Evolutionary conservation across 108 stramenopile genomes (phyloP).

Genomic region (Aurantiochytrium sp.): DNA sequence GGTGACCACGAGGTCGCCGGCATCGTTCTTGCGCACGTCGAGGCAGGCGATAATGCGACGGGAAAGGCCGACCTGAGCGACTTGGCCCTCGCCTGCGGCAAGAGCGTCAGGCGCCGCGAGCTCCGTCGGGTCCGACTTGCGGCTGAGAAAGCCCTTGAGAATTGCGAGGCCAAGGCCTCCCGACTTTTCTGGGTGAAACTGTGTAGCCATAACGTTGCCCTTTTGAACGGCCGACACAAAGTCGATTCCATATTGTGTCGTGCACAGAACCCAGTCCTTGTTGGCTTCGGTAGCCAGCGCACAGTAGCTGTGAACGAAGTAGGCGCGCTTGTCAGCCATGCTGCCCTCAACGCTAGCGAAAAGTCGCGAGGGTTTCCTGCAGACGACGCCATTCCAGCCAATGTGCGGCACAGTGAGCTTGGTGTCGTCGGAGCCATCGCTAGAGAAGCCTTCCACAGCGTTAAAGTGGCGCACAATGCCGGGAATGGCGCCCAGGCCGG

Average conservation of each 20-base stretch:
- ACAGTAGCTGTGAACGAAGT: conserved; percentile 94
- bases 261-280: conserved; percentile 72
- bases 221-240: conserved; percentile 79
- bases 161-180: conserved; percentile 73
- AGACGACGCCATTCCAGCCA: conserved; percentile 90
- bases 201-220: conserved; percentile 82
- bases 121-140: conserved; percentile 1
- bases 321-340: conserved; percentile 35
- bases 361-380: conserved; percentile 64
- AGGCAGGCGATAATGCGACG: conserved; percentile 74
- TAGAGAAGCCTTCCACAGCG: not conserved
- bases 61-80: not conserved
- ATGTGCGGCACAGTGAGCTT: conserved; percentile 80
- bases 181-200: conserved; percentile 98
- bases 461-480: conserved; percentile 75
- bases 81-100: not conserved
- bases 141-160: conserved; percentile 73
- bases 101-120: not conserved
- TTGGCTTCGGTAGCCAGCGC: conserved; percentile 68
- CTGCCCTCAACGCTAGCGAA: conserved; percentile 46
- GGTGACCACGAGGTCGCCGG: conserved; percentile 93
- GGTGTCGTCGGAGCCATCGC: conserved; percentile 39
- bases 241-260: conserved; percentile 73
- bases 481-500: conserved; percentile 82
- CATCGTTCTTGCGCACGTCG: conserved; percentile 89